Conservation (phyloP, 2,329 filamentous ascomycete species). For the Xenosphaeropsis pyriputrescens region DNA sequence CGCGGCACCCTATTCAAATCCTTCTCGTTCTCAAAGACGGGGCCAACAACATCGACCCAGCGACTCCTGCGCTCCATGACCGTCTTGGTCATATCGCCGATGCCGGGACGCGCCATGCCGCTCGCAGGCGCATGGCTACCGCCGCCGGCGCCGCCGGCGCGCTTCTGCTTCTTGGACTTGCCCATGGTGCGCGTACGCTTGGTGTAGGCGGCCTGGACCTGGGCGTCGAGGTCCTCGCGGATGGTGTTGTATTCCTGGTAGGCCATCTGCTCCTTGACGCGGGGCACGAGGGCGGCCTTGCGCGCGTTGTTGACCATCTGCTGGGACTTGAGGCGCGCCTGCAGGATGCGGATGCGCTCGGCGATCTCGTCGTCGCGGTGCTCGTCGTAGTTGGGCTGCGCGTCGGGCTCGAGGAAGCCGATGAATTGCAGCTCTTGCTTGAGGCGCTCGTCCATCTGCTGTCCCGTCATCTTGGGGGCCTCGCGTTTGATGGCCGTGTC, state of each 20-base stretch:
- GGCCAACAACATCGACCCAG: slow-evolving; percentile 84
- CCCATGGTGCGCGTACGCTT: slow-evolving; percentile 91
- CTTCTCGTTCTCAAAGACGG: slow-evolving; percentile 73
- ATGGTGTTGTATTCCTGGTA: slow-evolving; percentile 96
- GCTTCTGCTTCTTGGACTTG: slow-evolving; percentile 84
- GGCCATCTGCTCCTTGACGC: slow-evolving; percentile 85
- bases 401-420: slow-evolving; percentile 63
- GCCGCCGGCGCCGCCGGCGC: slow-evolving; percentile 60
- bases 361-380: slow-evolving; percentile 92
- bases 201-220: slow-evolving; percentile 88
- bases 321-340: slow-evolving; percentile 68
- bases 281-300: slow-evolving; percentile 72
- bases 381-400: slow-evolving; percentile 64
- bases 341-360: slow-evolving; percentile 73
- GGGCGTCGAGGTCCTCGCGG: slow-evolving; percentile 86
- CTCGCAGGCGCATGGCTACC: slow-evolving; percentile 50
- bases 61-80: slow-evolving; percentile 82
- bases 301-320: slow-evolving; percentile 81
- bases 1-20: slow-evolving; percentile 56
- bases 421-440: slow-evolving; percentile 85
- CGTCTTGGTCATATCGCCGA: slow-evolving; percentile 81
- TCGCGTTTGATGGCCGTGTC: slow-evolving; percentile 68
- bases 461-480: slow-evolving; percentile 67
- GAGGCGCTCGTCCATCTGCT: slow-evolving; percentile 76
- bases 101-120: slow-evolving; percentile 58